Conservation (phyloP, 2,329 filamentous ascomycete species). For the Gaeumannomyces tritici region DNA sequence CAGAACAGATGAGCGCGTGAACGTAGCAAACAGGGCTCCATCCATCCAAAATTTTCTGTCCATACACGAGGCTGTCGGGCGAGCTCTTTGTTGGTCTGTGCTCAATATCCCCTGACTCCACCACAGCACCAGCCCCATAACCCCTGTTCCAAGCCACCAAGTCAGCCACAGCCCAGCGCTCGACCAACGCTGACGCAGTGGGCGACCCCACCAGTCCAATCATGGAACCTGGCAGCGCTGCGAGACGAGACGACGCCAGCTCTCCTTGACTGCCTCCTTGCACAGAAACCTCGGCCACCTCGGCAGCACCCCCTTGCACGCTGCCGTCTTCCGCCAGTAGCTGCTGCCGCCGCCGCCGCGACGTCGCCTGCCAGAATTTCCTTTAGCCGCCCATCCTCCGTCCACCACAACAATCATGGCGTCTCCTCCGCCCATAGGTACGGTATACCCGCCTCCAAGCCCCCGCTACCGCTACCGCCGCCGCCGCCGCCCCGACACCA, state of each 20-base stretch:
- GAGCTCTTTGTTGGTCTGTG: no score
- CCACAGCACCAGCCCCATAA: background rate
- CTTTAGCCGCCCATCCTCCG: background rate
- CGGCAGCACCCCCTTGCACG: background rate
- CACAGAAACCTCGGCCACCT: background rate
- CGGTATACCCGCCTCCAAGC: constrained; percentile 10
- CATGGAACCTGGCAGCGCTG: background rate
- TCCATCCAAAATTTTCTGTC: no score
- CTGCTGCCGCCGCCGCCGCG: no score
- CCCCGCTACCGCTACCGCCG: background rate
- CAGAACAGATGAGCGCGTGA: no score
- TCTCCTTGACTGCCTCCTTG: background rate
- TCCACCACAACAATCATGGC: constrained; percentile 29
- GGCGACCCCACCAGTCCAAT: constrained; percentile 1
- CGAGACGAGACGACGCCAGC: background rate
- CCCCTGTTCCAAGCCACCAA: background rate
- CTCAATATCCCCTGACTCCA: background rate
- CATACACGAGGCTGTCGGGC: no score
- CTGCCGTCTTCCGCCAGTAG: background rate
- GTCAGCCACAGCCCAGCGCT: background rate
- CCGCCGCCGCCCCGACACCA: no score
- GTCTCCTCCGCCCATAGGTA: constrained; percentile 44
- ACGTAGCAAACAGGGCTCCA: no score
- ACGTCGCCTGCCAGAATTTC: background rate
- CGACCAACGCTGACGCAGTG: constrained; percentile 1